Conservation (phyloP, 148 eudicot species). For the Heliamphora exappendiculata region DNA sequence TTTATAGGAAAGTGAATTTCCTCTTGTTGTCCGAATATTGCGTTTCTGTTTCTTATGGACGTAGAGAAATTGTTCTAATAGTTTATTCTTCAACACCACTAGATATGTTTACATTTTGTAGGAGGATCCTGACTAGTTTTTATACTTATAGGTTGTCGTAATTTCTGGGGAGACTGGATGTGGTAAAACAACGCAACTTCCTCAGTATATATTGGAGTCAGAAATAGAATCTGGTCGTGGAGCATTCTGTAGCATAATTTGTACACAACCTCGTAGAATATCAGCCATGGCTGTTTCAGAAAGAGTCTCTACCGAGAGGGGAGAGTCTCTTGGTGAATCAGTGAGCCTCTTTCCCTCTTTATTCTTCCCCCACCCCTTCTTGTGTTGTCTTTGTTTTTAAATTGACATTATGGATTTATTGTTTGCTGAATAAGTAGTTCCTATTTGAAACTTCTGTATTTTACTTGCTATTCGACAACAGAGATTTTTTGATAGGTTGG, state of each 20-base stretch:
- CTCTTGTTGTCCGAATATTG: not conserved
- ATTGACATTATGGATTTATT: not conserved
- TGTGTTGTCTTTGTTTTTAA: not conserved
- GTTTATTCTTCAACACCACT: not conserved
- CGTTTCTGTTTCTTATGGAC: constrained; percentile 8
- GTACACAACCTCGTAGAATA: constrained; percentile 98
- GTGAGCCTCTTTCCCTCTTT: constrained; percentile 38
- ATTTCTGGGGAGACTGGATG: constrained; percentile 99
- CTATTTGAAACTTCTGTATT: constrained; percentile 24
- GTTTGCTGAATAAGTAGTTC: constrained; percentile 6
- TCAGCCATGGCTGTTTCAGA: constrained; percentile 97
- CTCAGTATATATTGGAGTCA: constrained; percentile 92
- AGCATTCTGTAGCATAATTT: constrained; percentile 86
- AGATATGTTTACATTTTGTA: not conserved
- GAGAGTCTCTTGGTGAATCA: constrained; percentile 96
- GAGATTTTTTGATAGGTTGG: constrained; percentile 75
- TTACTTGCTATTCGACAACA: constrained; percentile 33
- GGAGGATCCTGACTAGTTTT: not conserved
- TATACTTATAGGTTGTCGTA: constrained; percentile 55
- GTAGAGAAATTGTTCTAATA: not conserved
- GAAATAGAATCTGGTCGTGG: constrained; percentile 97
- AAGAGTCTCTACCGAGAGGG: constrained; percentile 94
- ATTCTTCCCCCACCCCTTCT: not conserved
- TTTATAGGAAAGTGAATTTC: not conserved
- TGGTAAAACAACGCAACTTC: constrained; percentile 99